phyloP scores from a whole-genome alignment of 108 stramenopile species.

The Schizochytrium sp. region DNA sequence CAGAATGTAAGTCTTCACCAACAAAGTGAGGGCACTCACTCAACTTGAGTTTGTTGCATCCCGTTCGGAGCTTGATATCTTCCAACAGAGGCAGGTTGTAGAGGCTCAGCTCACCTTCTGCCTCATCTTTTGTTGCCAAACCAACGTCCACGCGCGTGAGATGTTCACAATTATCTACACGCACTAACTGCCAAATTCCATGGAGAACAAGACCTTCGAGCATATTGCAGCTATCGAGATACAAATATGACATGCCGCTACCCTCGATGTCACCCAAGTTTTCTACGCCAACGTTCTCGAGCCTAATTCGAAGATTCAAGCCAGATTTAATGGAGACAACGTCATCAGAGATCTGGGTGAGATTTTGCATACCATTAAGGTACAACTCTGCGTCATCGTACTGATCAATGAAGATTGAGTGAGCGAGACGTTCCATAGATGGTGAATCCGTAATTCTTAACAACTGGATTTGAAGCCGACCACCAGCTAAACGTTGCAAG shows the following conservation, averaged over 20 bases:
- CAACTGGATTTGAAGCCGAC: neutral
- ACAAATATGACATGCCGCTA: neutral
- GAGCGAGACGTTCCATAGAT: neutral
- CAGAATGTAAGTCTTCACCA: neutral
- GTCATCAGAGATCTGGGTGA: neutral
- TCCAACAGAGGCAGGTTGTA: neutral
- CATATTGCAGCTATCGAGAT: neutral
- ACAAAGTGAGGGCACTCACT: neutral
- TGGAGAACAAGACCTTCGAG: neutral
- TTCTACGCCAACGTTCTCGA: neutral
- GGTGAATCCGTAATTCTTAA: neutral
- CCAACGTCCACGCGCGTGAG: neutral
- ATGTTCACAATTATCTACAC: neutral
- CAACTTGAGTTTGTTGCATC: neutral
- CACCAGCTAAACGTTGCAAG: neutral
- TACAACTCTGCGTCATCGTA: neutral
- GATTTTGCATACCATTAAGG: neutral
- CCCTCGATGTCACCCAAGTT: neutral
- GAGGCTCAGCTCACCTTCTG: neutral
- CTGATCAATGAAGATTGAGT: neutral
- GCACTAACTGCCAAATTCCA: neutral
- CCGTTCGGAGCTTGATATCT: conserved; percentile 23
- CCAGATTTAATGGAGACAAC: neutral
- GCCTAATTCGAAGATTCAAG: neutral
- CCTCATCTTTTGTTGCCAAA: neutral